Base-by-base conservation (phyloP, 495 filamentous ascomycete genomes). In the Choiromyces venosus region DNA sequence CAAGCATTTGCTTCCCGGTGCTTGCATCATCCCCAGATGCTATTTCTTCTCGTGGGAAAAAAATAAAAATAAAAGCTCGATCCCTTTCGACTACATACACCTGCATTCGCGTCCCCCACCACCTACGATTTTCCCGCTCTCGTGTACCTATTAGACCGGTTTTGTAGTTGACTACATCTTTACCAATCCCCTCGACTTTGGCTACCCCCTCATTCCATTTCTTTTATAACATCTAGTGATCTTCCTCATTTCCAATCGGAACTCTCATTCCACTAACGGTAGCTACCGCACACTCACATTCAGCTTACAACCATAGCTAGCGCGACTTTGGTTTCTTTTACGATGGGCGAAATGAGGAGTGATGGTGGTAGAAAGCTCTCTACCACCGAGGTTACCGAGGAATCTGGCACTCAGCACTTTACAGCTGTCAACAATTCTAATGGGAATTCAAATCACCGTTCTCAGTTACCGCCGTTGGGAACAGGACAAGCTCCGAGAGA, bases 341-440 rank as follows among this genome's bases (percentile, higher is more conserved):
- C 44, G 29, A 76, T 77, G 74, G 74, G 66, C 61, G 75, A 77
- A 46, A 77, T 77, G 69, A 69, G 69, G 74, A 77, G 72, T 39
- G 75, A 77, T 67, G 74, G 74, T 33, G 74, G 56, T 69, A 67
- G 73, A 37, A 69, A 70, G 39, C 65, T 69, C 33, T 71, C 77
- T 37, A n/a, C 73, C 39, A 68, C 68, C 38, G 68, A 79, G 16
- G 19, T 33, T 66, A 76, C 68, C 56, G 76, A 79, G 61, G 73
- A 79, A 36, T 64, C 73, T 2, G 74, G 70, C 42, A 72, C 76
- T 16, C 77, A 76, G 65, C 74, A 73, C 40, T 80, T 80, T 35
- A 80, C 78, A 3, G 77, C 78, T 33, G 78, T 80, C 21, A 80
- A 80, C 73, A 80, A 76, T 67, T 71, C 37, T 33, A 70, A 65